Base-by-base conservation (phyloP, 306 rosid genomes). In the Castanopsis chinensis region DNA sequence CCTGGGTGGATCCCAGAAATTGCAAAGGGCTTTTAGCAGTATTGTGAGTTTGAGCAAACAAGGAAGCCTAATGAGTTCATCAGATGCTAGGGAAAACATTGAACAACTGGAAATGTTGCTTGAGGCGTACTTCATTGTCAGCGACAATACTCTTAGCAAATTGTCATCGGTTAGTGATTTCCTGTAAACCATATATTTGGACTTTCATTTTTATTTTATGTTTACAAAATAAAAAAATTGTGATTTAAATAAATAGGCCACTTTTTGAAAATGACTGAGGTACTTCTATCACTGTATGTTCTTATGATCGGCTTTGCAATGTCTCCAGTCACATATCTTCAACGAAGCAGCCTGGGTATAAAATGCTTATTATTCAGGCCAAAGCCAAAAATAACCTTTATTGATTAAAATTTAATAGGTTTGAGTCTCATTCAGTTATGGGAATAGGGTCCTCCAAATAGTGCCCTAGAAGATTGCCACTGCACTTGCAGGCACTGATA, bases 51-150 rank as follows among this genome's bases (percentile, higher is more conserved):
- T 89, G 21, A 90, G 93, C 82, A 91, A 88, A 81, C 83, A 81
- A 71, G 94, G 93, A 35, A 94, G 98, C 90, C 73, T 80, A 52
- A 52, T 71, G 19, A 78, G 83, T 80, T 90, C 97, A 23, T 91
- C 97, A 69, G 85, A 82, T 79, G 49, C 33, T 12, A 91, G 74
- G 51, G 97, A 92, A 85, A 92, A 89, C 80, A 80, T 92, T 76
- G 92, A 82, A 45, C 90, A 93, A 32, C 98, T 96, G 79, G 98
- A 96, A 87, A 93, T 96, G 99, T 84, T 96, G 74, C 91, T 96
- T 55, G 99, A 96, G 87, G 99, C 99, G 54, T 96, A 96, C 80
- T 96, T 96, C 82, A 98, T 96, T 69, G 98, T 96, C 79, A 92
- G 90, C 75, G 99, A 96, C 74, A 93, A 97, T 89, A 88, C 96